Evolutionary conservation across 2,329 filamentous ascomycete genomes (phyloP), one percentile per base, ranked within the genome.

Genomic region (Bipolaris cookei): DNA sequence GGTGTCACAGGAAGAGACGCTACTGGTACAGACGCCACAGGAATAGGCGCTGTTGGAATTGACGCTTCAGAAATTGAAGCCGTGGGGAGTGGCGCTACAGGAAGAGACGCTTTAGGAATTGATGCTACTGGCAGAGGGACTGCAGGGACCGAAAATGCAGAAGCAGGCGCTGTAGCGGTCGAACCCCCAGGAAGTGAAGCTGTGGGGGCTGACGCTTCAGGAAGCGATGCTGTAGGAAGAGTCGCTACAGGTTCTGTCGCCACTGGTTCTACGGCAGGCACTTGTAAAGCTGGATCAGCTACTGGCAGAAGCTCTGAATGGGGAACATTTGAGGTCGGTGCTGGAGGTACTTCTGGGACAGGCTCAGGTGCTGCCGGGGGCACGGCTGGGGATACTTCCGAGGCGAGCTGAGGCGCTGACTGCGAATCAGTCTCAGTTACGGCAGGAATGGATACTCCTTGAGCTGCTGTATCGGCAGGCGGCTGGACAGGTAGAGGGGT

Each of bases 231-330:
- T 28, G 28, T 11, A 23, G 41, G 25, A 44, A 30, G 23, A 44
- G n/a, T 13, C 11, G 47, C 23, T 41, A 44, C 21, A 32, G 51
- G 51, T 45, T 32, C 51, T 18, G 44, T 49, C 7, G 35, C 39
- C 10, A 45, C 39, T 30, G 54, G 50, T 16, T 48, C 32, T 54
- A 16, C 16, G 28, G 53, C 47, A 23, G 54, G 54, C 8, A 53
- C 37, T n/a, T 42, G 35, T 18, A 53, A 30, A 32, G 38, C 35
- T 35, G 51, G 44, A 32, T 54, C 55, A 21, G 44, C 18, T 34
- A 11, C 41, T 13, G 41, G 37, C 21, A 10, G 18, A 32, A 41
- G 23, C 11, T 41, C 41, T 21, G 45, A 16, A 8, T 5, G 21
- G 43, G 48, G 11, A 14, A 11, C 43, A 6, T 13, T 13, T n/a